Base-by-base conservation (phyloP, 139 green algal genomes). In the Ostreobium quekettii region DNA sequence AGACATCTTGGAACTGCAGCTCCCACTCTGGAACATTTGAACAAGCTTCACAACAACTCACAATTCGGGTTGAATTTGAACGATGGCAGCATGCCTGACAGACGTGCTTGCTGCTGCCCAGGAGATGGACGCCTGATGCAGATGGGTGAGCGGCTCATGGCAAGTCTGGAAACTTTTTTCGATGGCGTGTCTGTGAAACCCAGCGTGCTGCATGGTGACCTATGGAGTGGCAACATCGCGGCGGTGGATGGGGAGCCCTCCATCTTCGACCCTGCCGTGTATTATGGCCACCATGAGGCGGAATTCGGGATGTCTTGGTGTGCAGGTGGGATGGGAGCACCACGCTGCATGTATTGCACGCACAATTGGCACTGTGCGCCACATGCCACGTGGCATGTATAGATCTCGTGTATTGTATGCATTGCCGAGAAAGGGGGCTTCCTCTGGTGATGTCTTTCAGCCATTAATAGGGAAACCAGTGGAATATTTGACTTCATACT, bases 281-380 rank as follows among this genome's bases (percentile, higher is more conserved):
- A 97, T 71, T 97, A 95, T 67, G 91, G 93, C 1, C 93, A 99
- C 75, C 71, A 82, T 59, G 92, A 98, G 78, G 93, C 91, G 6
- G 93, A 98, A 67, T 98, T 92, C 62, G 93, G 93, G 33, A 98
- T 98, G 91, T 80, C 64, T n/a, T 96, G 87, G 87, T 95, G 87
- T 73, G 85, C 83, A n/a, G 74, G 86, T 81, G 35, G 15, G 42
- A 8, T 22, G 35, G 6, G 36, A n/a, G n/a, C n/a, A n/a, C n/a
- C n/a, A 26, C 46, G 19, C 15, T 53, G 46, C 46, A 26, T 53
- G 46, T 19, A n/a, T n/a, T n/a, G n/a, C n/a, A n/a, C n/a, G n/a
- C n/a, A n/a, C n/a, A n/a, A n/a, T n/a, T n/a, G n/a, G n/a, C n/a
- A n/a, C n/a, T n/a, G n/a, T n/a, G n/a, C n/a, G n/a, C n/a, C n/a